Percentiles rank a stretch among this genome's conserved stretches.
These are phyloP conservation scores for Septoria linicola DNA, from an alignment of 2,329 filamentous ascomycete genomes.

Conservation along the genomic window DNA sequence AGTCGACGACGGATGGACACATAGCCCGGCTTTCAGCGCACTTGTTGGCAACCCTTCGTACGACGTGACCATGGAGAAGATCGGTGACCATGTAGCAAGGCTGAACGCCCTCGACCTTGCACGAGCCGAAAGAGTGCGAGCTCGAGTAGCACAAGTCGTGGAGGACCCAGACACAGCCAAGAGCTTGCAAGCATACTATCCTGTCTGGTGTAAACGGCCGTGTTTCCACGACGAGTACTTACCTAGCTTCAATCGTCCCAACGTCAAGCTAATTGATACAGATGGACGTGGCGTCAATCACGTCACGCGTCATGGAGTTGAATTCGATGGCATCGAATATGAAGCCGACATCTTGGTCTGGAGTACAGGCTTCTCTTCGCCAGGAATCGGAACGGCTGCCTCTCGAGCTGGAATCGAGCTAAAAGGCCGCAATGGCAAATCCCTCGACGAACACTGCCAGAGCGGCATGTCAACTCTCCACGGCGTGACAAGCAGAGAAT, in stretches of 20 bases:
- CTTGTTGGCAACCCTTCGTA: constrained; percentile 41
- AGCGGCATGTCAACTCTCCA: constrained; percentile 54
- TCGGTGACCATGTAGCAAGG: constrained; percentile 40
- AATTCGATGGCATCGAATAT: constrained; percentile 51
- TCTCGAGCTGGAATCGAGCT: constrained; percentile 28
- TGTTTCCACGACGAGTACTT: constrained; percentile 43
- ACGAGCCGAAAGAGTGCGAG: constrained; percentile 47
- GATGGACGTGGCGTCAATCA: constrained; percentile 53
- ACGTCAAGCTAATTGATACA: constrained; percentile 62
- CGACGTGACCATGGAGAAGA: constrained; percentile 39
- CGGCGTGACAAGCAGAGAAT: constrained; percentile 49
- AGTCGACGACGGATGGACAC: constrained; percentile 38
- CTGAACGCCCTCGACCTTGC: constrained; percentile 46
- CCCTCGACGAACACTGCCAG: constrained; percentile 46
- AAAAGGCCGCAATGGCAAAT: constrained; percentile 45
- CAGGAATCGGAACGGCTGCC: constrained; percentile 33
- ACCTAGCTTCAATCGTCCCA: constrained; percentile 56
- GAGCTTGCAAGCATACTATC: constrained; percentile 60
- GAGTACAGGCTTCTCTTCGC: constrained; percentile 47
- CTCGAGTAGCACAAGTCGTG: constrained; percentile 53
- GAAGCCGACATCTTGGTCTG: constrained; percentile 50
- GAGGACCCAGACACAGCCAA: constrained; percentile 52
- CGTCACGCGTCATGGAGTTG: constrained; percentile 49
- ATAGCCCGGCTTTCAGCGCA: constrained; percentile 30
- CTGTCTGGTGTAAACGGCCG: constrained; percentile 63